Conservation (phyloP, 2,329 filamentous ascomycete genomes). For the Penicillium verrucosum region DNA sequence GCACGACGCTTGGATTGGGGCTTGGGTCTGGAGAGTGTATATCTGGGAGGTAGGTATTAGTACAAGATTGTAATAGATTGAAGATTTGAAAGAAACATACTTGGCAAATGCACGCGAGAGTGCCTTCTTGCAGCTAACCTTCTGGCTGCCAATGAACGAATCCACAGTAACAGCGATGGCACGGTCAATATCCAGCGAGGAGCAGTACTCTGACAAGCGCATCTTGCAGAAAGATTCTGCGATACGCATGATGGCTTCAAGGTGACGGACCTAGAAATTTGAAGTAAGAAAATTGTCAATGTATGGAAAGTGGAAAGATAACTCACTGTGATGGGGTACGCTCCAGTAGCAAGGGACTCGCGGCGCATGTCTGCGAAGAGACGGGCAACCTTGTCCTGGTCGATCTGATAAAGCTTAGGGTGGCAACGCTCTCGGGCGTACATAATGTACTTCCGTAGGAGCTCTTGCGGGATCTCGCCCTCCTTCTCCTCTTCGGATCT, state of each 20-base stretch:
- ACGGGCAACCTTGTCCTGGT: constrained; percentile 92
- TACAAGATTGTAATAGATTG: neutral
- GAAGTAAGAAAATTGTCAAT: constrained; percentile 4
- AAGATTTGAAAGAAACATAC: constrained; percentile 58
- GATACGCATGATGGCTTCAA: constrained; percentile 96
- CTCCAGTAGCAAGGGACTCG: constrained; percentile 88
- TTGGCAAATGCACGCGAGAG: constrained; percentile 93
- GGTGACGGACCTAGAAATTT: constrained; percentile 73
- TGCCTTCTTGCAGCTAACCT: constrained; percentile 96
- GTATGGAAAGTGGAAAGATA: neutral
- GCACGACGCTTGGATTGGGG: constrained; percentile 40
- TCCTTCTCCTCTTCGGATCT: constrained; percentile 52
- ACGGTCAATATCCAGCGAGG: constrained; percentile 84
- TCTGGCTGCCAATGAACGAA: constrained; percentile 92
- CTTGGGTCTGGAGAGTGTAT: constrained; percentile 41
- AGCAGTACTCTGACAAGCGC: constrained; percentile 95
- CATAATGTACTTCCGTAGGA: constrained; percentile 93
- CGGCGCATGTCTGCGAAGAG: constrained; percentile 95
- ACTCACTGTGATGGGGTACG: constrained; percentile 95
- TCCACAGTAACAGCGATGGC: constrained; percentile 96
- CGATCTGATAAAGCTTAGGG: constrained; percentile 94
- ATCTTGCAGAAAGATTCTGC: constrained; percentile 94
- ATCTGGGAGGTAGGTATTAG: constrained; percentile 25
- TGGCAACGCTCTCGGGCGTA: constrained; percentile 86
- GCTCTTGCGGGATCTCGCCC: constrained; percentile 81